Percentiles rank a stretch among this genome's conserved stretches.
These are phyloP conservation scores for Astrocystis sublimbata DNA, from an alignment of 495 filamentous ascomycete genomes.

Conservation along the genomic window DNA sequence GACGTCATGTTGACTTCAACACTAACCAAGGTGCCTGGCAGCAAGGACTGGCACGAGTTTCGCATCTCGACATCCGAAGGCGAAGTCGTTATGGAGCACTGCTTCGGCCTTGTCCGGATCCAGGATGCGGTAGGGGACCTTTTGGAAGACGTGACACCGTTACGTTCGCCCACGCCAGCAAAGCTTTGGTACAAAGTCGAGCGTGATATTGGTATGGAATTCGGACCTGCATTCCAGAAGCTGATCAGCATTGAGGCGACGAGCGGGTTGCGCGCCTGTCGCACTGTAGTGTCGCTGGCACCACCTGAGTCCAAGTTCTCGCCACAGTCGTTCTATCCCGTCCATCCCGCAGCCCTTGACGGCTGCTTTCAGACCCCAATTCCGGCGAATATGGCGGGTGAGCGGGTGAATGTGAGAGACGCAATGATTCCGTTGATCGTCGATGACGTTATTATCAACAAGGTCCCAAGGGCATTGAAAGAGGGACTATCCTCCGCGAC, in stretches of 20 bases:
- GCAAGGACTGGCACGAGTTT: background rate
- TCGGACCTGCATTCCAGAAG: background rate
- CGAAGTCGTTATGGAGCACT: background rate
- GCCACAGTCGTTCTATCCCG: background rate
- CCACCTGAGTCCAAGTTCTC: background rate
- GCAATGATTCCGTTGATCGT: conserved; percentile 9
- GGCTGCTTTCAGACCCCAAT: conserved; percentile 4
- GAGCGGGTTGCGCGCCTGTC: background rate
- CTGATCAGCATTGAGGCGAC: background rate
- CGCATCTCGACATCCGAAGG: background rate
- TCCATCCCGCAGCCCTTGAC: conserved; percentile 6
- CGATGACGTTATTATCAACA: conserved; percentile 9
- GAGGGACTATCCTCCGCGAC: background rate
- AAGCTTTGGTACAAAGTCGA: background rate
- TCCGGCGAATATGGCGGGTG: background rate
- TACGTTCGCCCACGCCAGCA: background rate
- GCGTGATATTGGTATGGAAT: background rate
- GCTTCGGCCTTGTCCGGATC: background rate
- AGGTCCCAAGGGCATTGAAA: background rate
- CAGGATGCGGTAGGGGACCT: background rate
- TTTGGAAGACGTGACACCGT: background rate
- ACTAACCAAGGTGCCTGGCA: background rate
- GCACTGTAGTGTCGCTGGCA: background rate
- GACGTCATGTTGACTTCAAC: background rate
- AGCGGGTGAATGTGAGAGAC: background rate